Percentiles rank a stretch among this genome's conserved stretches.
These are phyloP conservation scores for Chenopodium quinoa DNA, from an alignment of 148 eudicot species.

Conservation along the genomic window DNA sequence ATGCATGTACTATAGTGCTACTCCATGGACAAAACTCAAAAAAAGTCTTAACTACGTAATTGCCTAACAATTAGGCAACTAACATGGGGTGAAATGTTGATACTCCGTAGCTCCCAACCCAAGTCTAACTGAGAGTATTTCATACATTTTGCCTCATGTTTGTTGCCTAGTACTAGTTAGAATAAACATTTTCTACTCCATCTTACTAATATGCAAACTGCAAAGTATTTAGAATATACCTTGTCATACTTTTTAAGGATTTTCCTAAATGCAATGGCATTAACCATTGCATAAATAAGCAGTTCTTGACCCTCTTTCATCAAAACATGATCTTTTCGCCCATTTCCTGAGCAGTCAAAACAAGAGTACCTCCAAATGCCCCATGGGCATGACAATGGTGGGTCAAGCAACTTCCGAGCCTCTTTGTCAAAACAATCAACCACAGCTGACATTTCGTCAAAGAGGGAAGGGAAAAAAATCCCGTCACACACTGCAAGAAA, in stretches of 20 bases:
- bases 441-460: constrained; percentile 24
- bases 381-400: constrained; percentile 4
- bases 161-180: background rate
- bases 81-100: background rate
- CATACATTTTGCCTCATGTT: background rate
- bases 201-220: background rate
- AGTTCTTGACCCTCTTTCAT: constrained; percentile 13
- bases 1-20: background rate
- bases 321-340: background rate
- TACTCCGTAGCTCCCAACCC: background rate
- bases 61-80: background rate
- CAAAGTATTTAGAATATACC: background rate
- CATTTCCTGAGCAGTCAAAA: background rate
- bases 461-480: constrained; percentile 18
- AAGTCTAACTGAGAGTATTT: background rate
- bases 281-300: constrained; percentile 24
- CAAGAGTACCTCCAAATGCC: constrained; percentile 10
- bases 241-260: constrained; percentile 31
- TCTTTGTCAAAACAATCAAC: constrained; percentile 12
- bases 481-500: constrained; percentile 21
- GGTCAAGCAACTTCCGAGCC: constrained; percentile 21
- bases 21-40: background rate
- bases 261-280: constrained; percentile 27
- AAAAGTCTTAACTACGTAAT: background rate
- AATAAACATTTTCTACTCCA: background rate